phyloP scores from a whole-genome alignment of 345 rosid species.

The Arabis hirsuta region DNA sequence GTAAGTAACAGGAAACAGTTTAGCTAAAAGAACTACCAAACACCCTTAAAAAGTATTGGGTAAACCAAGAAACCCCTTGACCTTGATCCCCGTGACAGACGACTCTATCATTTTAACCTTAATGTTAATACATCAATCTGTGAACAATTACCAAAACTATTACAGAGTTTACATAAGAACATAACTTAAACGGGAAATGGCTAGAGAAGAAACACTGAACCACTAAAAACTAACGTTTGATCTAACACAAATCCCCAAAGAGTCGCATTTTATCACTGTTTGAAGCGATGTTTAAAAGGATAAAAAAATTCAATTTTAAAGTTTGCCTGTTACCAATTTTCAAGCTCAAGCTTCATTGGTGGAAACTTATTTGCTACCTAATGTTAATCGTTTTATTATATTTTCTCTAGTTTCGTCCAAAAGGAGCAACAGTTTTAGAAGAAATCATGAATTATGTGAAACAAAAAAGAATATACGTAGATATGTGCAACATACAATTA shows the following conservation, averaged over 20 bases:
- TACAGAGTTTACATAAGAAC: constrained; percentile 14
- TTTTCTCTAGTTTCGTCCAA: constrained; percentile 19
- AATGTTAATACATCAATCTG: constrained; percentile 8
- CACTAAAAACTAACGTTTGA: constrained; percentile 21
- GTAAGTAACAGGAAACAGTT: neutral
- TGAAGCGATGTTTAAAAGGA: neutral
- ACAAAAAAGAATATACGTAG: constrained; percentile 31
- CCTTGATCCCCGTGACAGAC: constrained; percentile 7
- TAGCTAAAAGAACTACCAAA: constrained; percentile 22
- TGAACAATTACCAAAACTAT: constrained; percentile 20
- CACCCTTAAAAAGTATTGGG: constrained; percentile 13
- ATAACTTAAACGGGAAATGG: constrained; percentile 10
- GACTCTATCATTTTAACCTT: constrained; percentile 10
- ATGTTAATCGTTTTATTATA: constrained; percentile 1
- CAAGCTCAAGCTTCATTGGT: constrained; percentile 24
- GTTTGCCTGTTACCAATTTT: constrained; percentile 9
- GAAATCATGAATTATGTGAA: neutral
- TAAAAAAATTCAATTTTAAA: neutral
- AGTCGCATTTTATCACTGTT: constrained; percentile 2
- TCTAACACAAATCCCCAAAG: constrained; percentile 3
- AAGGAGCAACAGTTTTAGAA: constrained; percentile 12
- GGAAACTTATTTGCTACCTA: constrained; percentile 17
- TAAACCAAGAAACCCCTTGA: constrained; percentile 23
- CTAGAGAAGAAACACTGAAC: constrained; percentile 18
- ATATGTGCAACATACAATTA: constrained; percentile 65